These are phyloP conservation scores for Pyracantha coccinea DNA, from an alignment of 331 rosid species.

Conservation along the genomic window DNA sequence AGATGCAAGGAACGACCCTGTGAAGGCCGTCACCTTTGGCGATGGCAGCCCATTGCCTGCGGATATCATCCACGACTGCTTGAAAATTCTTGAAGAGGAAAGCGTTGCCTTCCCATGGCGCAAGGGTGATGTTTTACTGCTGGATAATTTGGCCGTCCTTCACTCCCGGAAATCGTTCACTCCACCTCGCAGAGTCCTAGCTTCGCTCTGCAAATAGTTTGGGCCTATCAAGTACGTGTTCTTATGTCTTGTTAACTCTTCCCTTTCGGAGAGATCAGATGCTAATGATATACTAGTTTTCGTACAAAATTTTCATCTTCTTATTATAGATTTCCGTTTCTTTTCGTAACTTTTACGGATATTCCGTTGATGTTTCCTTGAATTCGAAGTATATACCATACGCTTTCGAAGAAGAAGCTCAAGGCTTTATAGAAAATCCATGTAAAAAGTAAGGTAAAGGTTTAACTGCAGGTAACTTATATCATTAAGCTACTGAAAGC, in stretches of 20 bases:
- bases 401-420: neutral
- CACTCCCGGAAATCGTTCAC: conserved; percentile 54
- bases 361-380: neutral
- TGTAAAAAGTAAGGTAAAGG: neutral
- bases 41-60: conserved; percentile 58
- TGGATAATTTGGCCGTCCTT: conserved; percentile 74
- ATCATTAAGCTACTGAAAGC: neutral
- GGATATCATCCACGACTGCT: conserved; percentile 49
- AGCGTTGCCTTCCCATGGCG: conserved; percentile 79
- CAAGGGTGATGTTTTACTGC: conserved; percentile 55
- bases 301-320: too few relatives aligned
- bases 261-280: too few relatives aligned
- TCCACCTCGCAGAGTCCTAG: conserved; percentile 69
- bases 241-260: too few relatives aligned
- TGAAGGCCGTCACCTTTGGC: conserved; percentile 72
- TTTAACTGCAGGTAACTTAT: neutral
- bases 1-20: conserved; percentile 62
- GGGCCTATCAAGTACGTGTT: too few relatives aligned
- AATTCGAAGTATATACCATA: neutral
- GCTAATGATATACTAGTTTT: too few relatives aligned
- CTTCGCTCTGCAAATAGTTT: conserved; percentile 66
- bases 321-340: too few relatives aligned
- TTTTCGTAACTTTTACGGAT: neutral
- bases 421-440: neutral
- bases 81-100: conserved; percentile 61